These are phyloP conservation scores for Trametes cubensis DNA, from an alignment of 768 basidiomycete genomes.

Conservation along the genomic window DNA sequence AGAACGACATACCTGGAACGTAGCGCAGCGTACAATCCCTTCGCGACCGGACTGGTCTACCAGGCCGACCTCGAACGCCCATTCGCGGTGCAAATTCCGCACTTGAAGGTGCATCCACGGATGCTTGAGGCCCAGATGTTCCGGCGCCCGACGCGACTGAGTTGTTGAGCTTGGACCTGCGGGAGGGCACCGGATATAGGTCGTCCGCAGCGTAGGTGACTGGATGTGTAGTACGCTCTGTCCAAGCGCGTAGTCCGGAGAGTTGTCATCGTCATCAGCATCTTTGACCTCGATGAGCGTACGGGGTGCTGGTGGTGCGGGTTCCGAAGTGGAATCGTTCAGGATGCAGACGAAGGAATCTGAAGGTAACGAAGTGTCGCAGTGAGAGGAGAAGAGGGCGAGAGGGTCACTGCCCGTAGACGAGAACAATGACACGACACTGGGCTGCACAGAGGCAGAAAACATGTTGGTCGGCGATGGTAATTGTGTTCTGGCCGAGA, in stretches of 20 bases:
- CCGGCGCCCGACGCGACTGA: slow-evolving; percentile 21
- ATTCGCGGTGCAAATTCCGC: slow-evolving; percentile 65
- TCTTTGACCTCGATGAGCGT: slow-evolving; percentile 40
- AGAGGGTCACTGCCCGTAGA: slow-evolving; percentile 69
- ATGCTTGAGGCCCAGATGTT: slow-evolving; percentile 60
- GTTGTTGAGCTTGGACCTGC: neutral
- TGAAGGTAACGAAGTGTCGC: slow-evolving; percentile 52
- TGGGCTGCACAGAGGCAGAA: slow-evolving; percentile 47
- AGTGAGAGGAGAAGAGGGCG: slow-evolving; percentile 50
- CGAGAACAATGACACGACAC: slow-evolving; percentile 72
- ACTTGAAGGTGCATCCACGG: slow-evolving; percentile 79
- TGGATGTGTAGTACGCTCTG: slow-evolving; percentile 81
- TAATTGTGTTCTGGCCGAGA: neutral
- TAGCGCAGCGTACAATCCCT: slow-evolving; percentile 70
- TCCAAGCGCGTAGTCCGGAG: slow-evolving; percentile 43
- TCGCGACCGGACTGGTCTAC: slow-evolving; percentile 61
- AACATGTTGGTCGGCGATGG: slow-evolving; percentile 17
- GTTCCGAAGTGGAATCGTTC: slow-evolving; percentile 55
- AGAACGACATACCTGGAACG: slow-evolving; percentile 67
- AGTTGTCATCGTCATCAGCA: slow-evolving; percentile 19
- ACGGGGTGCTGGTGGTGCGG: slow-evolving; percentile 49
- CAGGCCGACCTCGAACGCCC: slow-evolving; percentile 77
- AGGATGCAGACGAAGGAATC: slow-evolving; percentile 71
- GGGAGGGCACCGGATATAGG: slow-evolving; percentile 68
- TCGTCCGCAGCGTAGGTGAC: slow-evolving; percentile 69